Evolutionary conservation across 129 eudicot species (phyloP).

Genomic region (Daucus carota): DNA sequence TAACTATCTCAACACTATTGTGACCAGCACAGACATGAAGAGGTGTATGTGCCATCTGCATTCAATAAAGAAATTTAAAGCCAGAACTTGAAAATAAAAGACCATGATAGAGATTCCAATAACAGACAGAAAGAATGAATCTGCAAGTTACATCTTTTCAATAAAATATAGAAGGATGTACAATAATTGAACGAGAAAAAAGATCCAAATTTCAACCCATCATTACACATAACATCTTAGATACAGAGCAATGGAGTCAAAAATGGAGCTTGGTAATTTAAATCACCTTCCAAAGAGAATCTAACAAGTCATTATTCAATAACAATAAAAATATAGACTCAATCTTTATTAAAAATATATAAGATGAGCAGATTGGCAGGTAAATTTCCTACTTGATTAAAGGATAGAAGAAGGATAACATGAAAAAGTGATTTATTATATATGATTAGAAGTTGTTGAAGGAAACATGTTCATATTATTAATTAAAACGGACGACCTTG

Average conservation of each 20-base stretch:
- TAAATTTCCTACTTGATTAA: background rate
- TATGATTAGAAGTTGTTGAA: background rate
- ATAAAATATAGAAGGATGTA: background rate
- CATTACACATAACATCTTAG: background rate
- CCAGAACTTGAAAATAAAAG: background rate
- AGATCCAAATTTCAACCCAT: background rate
- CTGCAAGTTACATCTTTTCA: background rate
- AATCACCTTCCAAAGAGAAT: background rate
- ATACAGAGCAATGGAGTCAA: background rate
- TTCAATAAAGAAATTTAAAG: slow-evolving; percentile 14
- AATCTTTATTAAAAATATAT: too few species aligned
- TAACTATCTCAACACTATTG: slow-evolving; percentile 70
- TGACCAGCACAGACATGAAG: slow-evolving; percentile 93
- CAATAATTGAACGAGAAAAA: background rate
- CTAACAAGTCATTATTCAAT: background rate
- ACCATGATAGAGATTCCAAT: background rate
- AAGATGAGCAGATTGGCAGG: background rate
- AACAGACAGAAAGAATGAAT: background rate
- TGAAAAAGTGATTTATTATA: background rate
- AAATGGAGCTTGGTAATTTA: background rate
- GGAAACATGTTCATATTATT: background rate
- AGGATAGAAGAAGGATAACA: background rate
- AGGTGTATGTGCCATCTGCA: slow-evolving; percentile 95
- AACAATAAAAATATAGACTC: background rate
- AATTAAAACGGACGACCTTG: background rate